Evolutionary conservation across 306 rosid species (phyloP).

Genomic region (Fagus sylvatica): DNA sequence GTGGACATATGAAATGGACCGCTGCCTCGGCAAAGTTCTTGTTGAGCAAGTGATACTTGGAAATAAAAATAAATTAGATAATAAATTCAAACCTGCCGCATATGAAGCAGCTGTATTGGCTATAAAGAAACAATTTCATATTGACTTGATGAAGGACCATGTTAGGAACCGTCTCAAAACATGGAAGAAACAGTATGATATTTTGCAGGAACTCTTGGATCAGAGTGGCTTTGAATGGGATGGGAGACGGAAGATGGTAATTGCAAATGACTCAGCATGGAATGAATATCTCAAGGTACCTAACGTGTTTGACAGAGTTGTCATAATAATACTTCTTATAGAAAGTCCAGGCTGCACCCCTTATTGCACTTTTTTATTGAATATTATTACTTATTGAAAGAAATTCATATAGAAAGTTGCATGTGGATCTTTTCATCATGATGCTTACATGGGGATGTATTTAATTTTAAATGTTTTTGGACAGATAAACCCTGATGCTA

Average conservation of each 20-base stretch:
- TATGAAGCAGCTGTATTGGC: conserved; percentile 47
- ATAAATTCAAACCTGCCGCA: conserved; percentile 46
- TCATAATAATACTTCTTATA: not conserved
- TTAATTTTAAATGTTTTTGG: conserved; percentile 12
- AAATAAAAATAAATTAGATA: conserved; percentile 39
- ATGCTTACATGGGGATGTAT: conserved; percentile 9
- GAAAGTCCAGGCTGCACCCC: not conserved
- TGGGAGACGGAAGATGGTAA: conserved; percentile 44
- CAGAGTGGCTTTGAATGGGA: conserved; percentile 57
- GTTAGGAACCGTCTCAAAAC: conserved; percentile 52
- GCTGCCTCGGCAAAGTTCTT: conserved; percentile 42
- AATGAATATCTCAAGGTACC: conserved; percentile 52
- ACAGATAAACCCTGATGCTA: conserved; percentile 55
- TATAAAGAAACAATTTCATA: conserved; percentile 42
- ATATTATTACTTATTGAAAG: too few species aligned
- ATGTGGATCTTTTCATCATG: conserved; percentile 12
- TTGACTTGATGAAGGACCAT: conserved; percentile 48
- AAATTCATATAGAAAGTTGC: not conserved
- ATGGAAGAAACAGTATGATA: conserved; percentile 46
- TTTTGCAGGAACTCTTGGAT: conserved; percentile 38
- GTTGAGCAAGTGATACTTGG: conserved; percentile 50
- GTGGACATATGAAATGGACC: conserved; percentile 64
- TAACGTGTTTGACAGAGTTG: not conserved
- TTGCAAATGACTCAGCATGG: conserved; percentile 48
- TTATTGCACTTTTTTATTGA: too few species aligned